Evolutionary conservation across 495 filamentous ascomycete genomes (phyloP).

Genomic region (Melanomma pulvis-pyrius): DNA sequence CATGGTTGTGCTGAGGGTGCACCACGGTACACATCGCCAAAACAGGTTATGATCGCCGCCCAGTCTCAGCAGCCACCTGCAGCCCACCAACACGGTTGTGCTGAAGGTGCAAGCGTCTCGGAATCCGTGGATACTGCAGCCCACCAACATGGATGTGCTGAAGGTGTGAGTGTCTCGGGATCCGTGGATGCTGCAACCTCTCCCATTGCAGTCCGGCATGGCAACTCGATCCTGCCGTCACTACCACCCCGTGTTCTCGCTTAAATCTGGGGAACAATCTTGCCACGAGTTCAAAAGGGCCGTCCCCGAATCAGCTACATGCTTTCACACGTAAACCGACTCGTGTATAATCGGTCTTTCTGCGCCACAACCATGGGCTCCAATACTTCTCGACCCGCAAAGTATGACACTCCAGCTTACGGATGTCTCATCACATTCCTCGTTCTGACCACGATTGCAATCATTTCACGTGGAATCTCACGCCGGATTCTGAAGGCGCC

Average conservation of each 20-base stretch:
- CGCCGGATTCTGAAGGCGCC: conserved; percentile 6
- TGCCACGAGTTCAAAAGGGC: not conserved
- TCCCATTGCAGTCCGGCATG: not conserved
- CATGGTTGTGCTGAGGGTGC: no score
- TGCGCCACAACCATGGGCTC: conserved; percentile 9
- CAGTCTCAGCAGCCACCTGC: conserved; percentile 2
- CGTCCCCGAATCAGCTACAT: not conserved
- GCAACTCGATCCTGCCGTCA: not conserved
- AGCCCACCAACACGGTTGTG: not conserved
- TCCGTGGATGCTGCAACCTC: not conserved
- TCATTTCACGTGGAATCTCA: conserved; percentile 2
- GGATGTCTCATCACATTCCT: conserved; percentile 5
- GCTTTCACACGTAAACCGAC: not conserved
- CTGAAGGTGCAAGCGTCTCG: not conserved
- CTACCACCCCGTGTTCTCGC: not conserved
- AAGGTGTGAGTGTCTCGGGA: not conserved
- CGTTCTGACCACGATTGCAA: not conserved
- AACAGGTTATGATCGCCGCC: not conserved
- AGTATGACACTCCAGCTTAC: conserved; percentile 7
- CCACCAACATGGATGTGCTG: not conserved
- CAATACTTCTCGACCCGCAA: not conserved
- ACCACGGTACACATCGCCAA: no score
- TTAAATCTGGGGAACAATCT: not conserved
- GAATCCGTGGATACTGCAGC: not conserved
- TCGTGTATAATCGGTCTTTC: not conserved